Conservation (phyloP, 169 alveolate species). For the Babesia caballi region DNA sequence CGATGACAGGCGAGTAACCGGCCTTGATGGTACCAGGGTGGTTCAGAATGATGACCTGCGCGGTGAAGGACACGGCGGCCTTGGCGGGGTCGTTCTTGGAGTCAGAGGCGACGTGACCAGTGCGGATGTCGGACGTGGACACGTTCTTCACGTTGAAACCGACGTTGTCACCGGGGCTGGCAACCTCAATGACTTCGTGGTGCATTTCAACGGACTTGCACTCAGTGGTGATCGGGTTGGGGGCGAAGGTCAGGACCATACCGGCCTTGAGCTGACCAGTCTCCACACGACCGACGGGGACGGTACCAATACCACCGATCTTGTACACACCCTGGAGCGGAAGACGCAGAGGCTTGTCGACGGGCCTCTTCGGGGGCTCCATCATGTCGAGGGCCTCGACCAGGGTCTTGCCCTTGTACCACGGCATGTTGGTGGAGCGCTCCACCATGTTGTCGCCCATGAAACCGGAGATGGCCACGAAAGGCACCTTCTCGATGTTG, state of each 20-base stretch:
- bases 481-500: conserved; percentile 94
- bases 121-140: conserved; percentile 91
- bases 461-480: conserved; percentile 98
- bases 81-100: conserved; percentile 97
- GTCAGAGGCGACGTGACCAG: conserved; percentile 96
- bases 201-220: conserved; percentile 98
- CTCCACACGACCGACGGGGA: conserved; percentile 98
- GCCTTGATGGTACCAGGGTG: conserved; percentile 97
- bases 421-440: conserved; percentile 92
- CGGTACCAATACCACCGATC: conserved; percentile 99
- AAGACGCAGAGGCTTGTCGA: conserved; percentile 94
- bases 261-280: conserved; percentile 92
- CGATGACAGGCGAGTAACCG: conserved; percentile 97
- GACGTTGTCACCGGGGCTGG: conserved; percentile 98
- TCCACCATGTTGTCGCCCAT: conserved; percentile 97
- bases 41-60: conserved; percentile 94
- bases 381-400: conserved; percentile 94
- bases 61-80: conserved; percentile 90
- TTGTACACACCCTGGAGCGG: conserved; percentile 97
- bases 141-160: conserved; percentile 96
- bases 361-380: conserved; percentile 97
- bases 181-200: conserved; percentile 94
- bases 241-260: conserved; percentile 89
- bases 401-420: conserved; percentile 97
- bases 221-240: conserved; percentile 94